These are phyloP conservation scores for Pulveroboletus frians DNA, from an alignment of 768 basidiomycete species.

Conservation along the genomic window DNA sequence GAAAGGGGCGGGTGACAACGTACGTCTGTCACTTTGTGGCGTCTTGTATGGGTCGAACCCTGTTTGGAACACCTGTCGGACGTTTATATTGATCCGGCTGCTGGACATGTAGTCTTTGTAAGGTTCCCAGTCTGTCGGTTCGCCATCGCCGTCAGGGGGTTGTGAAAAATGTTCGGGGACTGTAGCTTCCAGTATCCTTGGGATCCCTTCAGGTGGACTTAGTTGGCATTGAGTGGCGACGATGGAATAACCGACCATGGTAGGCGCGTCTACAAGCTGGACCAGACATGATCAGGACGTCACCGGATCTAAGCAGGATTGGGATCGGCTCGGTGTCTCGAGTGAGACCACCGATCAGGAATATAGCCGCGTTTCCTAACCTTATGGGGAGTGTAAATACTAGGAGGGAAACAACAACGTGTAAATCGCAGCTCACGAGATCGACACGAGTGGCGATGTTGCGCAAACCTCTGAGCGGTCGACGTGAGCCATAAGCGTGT, in stretches of 20 bases:
- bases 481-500: conserved; percentile 96
- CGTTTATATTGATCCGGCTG: conserved; percentile 86
- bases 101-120: conserved; percentile 61
- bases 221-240: background rate
- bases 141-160: conserved; percentile 22
- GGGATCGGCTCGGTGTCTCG: conserved; percentile 73
- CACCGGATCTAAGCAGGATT: conserved; percentile 85
- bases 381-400: conserved; percentile 34
- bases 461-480: conserved; percentile 94
- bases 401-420: background rate
- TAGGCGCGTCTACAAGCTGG: conserved; percentile 80
- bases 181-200: conserved; percentile 79
- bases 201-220: conserved; percentile 53
- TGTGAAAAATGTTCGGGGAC: conserved; percentile 56
- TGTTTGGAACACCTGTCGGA: conserved; percentile 81
- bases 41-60: conserved; percentile 42
- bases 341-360: conserved; percentile 82
- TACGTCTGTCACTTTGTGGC: background rate
- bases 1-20: background rate
- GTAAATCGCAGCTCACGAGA: conserved; percentile 61
- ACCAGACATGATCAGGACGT: conserved; percentile 91
- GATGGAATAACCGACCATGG: conserved; percentile 58
- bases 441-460: conserved; percentile 86
- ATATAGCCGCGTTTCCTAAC: conserved; percentile 83
- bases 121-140: conserved; percentile 46